Evolutionary conservation across 495 filamentous ascomycete genomes (phyloP), one percentile per base, ranked within the genome.

Genomic region (Podospora bellae-mahoneyi): DNA sequence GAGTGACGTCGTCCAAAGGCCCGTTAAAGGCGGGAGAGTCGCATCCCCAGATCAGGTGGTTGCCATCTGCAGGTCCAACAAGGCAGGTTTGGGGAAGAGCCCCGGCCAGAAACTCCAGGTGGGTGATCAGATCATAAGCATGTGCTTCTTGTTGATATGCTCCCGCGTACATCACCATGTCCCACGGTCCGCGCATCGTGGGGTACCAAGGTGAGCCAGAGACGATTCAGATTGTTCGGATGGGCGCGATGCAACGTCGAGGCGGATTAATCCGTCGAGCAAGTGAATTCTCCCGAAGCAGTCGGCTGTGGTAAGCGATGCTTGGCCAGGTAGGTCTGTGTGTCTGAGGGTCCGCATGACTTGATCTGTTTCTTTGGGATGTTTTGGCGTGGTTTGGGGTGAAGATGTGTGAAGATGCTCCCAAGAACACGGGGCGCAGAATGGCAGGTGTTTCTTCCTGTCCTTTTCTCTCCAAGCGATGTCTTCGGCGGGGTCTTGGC

Each of bases 41-140:
- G 67, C 53, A 68, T 48, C 39, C 13, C 15, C 39, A 18, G 66
- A 57, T 68, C 60, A 64, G 61, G 60, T 67, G 66, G 53, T 27
- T 10, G 20, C 44, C 55, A 58, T 58, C 55, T 48, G 39, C 39
- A 48, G 60, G 60, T 63, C 32, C 60, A 53, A 48, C 53, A 57
- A 59, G 30, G 30, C 66, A 63, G 66, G 48, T 58, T 68, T 68
- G 62, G 59, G 39, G n/a, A 26, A 27, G 56, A 30, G 13, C 28
- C 57, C 32, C 28, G 54, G 16, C 18, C 27, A 61, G 59, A 20
- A 13, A 6, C 32, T 23, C 9, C 9, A 16, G 39, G 39, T 13
- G 13, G 39, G 39, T 13, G 13, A 48, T 48, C 39, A 48, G 9
- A 48, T 48, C 39, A 48, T 48, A 48, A 48, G 39, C 39, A 48